A percentile compares a stretch with the other conserved stretches of the same genome.
phyloP scores from a whole-genome alignment of 805 yeast species.

The Metschnikowia bowlesiae region DNA sequence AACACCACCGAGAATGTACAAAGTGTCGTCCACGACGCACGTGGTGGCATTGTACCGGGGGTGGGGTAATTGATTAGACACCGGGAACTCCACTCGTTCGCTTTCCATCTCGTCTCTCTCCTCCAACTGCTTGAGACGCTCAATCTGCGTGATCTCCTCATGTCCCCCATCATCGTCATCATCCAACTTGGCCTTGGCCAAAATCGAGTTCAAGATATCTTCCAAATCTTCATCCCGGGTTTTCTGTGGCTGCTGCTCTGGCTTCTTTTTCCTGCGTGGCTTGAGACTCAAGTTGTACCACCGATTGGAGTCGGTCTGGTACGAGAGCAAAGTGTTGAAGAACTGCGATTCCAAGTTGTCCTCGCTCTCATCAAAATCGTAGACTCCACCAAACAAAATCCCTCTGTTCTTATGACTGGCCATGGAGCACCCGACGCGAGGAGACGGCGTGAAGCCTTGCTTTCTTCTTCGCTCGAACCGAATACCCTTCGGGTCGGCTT shows the following conservation, averaged over 20 bases:
- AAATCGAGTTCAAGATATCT: conserved; percentile 67
- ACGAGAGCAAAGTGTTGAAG: conserved; percentile 74
- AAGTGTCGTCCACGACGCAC: conserved; percentile 77
- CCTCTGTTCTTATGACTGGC: conserved; percentile 89
- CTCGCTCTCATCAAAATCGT: conserved; percentile 91
- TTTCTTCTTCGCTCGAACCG: conserved; percentile 89
- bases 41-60: conserved; percentile 82
- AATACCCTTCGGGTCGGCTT: conserved; percentile 67
- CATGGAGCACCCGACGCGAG: conserved; percentile 93
- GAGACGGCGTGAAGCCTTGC: conserved; percentile 85
- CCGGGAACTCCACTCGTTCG: conserved; percentile 47
- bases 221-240: conserved; percentile 77
- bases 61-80: conserved; percentile 70
- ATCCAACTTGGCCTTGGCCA: conserved; percentile 66
- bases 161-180: conserved; percentile 51
- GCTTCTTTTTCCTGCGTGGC: conserved; percentile 51
- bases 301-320: conserved; percentile 79
- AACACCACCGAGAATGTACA: conserved; percentile 85
- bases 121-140: conserved; percentile 31
- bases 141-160: conserved; percentile 32
- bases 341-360: conserved; percentile 83
- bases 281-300: conserved; percentile 76
- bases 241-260: conserved; percentile 37
- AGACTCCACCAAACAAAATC: conserved; percentile 91
- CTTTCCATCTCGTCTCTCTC: conserved; percentile 40